These are phyloP conservation scores for Boeremia lycopersici DNA, from an alignment of 2,329 filamentous ascomycete species.

Conservation along the genomic window DNA sequence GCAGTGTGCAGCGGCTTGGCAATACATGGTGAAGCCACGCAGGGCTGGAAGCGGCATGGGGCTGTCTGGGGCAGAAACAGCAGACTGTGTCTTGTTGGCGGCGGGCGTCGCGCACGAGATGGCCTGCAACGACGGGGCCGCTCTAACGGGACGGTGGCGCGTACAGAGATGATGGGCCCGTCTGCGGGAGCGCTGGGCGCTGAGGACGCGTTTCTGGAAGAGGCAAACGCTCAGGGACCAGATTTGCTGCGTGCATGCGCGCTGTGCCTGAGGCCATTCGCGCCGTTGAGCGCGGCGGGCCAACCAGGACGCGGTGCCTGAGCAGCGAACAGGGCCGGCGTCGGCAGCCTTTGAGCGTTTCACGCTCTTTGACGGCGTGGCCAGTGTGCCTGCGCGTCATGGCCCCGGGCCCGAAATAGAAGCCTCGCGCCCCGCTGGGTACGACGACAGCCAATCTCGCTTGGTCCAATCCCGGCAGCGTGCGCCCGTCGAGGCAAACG, in stretches of 20 bases:
- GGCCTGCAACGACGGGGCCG: conserved; percentile 1
- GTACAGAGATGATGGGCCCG: conserved; percentile 1
- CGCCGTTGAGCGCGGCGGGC: background rate
- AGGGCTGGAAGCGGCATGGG: conserved; percentile 12
- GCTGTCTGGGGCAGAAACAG: conserved; percentile 1
- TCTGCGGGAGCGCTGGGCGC: conserved; percentile 1
- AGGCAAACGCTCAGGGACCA: background rate
- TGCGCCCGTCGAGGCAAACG: conserved; percentile 13
- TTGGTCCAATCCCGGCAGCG: conserved; percentile 22
- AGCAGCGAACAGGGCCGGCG: background rate
- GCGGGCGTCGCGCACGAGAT: conserved; percentile 1
- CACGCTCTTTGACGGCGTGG: conserved; percentile 2
- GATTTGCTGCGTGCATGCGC: conserved; percentile 1
- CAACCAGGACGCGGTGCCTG: background rate
- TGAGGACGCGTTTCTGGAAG: background rate
- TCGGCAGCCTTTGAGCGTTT: background rate
- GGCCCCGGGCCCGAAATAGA: conserved; percentile 9
- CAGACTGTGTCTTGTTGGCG: conserved; percentile 1
- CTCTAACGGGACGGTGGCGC: conserved; percentile 6
- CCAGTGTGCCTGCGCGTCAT: conserved; percentile 11
- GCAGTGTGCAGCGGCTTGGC: conserved; percentile 6
- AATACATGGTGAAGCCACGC: conserved; percentile 12
- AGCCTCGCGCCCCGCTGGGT: background rate
- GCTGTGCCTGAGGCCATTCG: background rate
- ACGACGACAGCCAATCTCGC: conserved; percentile 20